A percentile compares a stretch with the other conserved stretches of the same genome.
Evolutionary conservation across 2,329 filamentous ascomycete genomes (phyloP).

Genomic region (Fusarium anthophilum): DNA sequence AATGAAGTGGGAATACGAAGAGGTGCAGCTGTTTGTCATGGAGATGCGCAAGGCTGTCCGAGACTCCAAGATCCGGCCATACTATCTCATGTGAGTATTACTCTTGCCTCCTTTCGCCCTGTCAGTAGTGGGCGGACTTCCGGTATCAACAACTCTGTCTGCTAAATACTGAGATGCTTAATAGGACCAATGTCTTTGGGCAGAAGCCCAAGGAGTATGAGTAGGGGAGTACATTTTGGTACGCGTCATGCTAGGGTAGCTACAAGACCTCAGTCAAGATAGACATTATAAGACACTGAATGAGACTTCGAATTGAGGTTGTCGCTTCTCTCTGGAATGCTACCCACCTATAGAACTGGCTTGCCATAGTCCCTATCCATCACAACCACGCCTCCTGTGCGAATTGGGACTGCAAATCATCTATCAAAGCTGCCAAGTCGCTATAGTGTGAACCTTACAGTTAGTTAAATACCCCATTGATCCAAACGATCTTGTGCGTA

Average conservation of each 20-base stretch:
- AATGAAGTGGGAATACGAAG: not conserved
- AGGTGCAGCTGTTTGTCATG: not conserved
- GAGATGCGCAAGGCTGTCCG: not conserved
- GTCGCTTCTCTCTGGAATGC: not conserved
- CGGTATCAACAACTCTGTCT: too few species aligned
- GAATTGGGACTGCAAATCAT: not conserved
- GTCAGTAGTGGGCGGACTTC: not conserved
- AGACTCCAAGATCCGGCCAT: not conserved
- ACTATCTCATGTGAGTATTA: not conserved
- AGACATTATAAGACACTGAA: not conserved
- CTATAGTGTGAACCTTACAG: not conserved
- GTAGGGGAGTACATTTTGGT: not conserved
- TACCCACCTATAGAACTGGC: not conserved
- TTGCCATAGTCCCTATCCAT: not conserved
- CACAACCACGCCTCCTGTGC: not conserved
- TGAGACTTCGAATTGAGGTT: not conserved
- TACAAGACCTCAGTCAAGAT: not conserved
- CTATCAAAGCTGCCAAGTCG: not conserved
- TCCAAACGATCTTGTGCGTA: not conserved
- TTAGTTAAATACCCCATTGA: not conserved
- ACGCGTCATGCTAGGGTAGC: not conserved
- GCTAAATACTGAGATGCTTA: not conserved
- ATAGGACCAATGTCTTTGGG: not conserved
- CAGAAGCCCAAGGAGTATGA: not conserved
- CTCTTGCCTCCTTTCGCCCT: not conserved